A percentile compares a stretch with the other conserved stretches of the same genome.
These are phyloP conservation scores for Candida buenavistaensis DNA, from an alignment of 1,139 yeast genomes.

Conservation along the genomic window DNA sequence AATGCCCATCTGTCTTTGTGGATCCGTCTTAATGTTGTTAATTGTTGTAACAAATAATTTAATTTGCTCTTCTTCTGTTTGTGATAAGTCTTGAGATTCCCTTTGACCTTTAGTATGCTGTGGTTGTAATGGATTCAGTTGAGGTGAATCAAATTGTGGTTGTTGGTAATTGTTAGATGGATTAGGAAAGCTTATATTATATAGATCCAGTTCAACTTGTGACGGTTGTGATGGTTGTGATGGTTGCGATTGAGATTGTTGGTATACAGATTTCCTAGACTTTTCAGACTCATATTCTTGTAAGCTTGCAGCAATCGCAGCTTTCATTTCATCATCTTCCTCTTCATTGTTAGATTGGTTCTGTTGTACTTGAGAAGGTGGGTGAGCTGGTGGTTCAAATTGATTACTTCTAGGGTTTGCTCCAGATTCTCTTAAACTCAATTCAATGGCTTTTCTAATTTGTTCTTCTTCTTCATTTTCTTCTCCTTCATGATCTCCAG, in stretches of 20 bases:
- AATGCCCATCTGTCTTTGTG: slow-evolving; percentile 51
- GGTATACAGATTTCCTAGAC: slow-evolving; percentile 15
- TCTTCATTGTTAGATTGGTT: slow-evolving; percentile 42
- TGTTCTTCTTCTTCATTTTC: slow-evolving; percentile 70
- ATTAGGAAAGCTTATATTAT: slow-evolving; percentile 19
- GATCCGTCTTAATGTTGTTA: slow-evolving; percentile 49
- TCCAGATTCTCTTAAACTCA: slow-evolving; percentile 63
- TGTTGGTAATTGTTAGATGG: slow-evolving; percentile 7
- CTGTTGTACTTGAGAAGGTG: slow-evolving; percentile 13
- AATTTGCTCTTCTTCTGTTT: slow-evolving; percentile 67
- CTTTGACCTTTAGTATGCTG: slow-evolving; percentile 5
- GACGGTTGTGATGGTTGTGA: slow-evolving; percentile 11
- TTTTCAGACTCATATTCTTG: slow-evolving; percentile 61
- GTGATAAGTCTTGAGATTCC: slow-evolving; percentile 41
- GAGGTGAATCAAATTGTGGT: slow-evolving; percentile 5
- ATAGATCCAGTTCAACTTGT: slow-evolving; percentile 31
- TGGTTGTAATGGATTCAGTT: slow-evolving; percentile 11
- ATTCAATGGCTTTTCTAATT: slow-evolving; percentile 71
- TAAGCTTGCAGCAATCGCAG: slow-evolving; percentile 93
- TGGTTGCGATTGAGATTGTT: slow-evolving; percentile 9
- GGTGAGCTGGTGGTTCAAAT: slow-evolving; percentile 16
- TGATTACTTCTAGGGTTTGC: slow-evolving; percentile 22
- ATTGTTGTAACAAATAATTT: slow-evolving; percentile 69
- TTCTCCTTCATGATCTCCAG: slow-evolving; percentile 7
- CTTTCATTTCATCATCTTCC: slow-evolving; percentile 87